These are phyloP conservation scores for Litsea cubeba DNA, from an alignment of 164 flowering plant species.

Conservation along the genomic window DNA sequence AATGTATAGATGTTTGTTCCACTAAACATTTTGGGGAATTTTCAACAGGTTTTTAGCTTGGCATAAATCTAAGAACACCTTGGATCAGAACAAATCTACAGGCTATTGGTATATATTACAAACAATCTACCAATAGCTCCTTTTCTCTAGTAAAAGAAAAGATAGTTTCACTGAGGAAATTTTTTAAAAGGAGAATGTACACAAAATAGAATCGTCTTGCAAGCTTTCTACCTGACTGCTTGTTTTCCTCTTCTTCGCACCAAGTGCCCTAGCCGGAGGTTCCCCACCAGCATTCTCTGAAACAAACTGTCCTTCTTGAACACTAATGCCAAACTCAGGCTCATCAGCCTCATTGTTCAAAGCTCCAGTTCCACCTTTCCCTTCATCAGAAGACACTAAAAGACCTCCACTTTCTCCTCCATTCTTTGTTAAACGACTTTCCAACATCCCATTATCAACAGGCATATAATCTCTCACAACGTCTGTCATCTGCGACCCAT, in stretches of 20 bases:
- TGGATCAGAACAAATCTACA: too few species aligned
- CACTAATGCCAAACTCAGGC: conserved; percentile 55
- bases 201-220: neutral
- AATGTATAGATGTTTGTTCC: neutral
- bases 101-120: too few species aligned
- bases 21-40: neutral
- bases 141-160: too few species aligned
- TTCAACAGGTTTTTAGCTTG: too few species aligned
- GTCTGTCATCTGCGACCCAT: conserved; percentile 29
- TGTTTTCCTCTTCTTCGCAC: conserved; percentile 71
- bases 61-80: too few species aligned
- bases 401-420: conserved; percentile 35
- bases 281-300: conserved; percentile 34
- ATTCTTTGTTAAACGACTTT: conserved; percentile 39
- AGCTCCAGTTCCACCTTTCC: conserved; percentile 35
- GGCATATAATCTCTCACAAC: conserved; percentile 33
- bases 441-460: conserved; percentile 25
- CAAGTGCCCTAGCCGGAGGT: conserved; percentile 34
- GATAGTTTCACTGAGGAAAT: too few species aligned
- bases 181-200: neutral
- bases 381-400: conserved; percentile 39
- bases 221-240: conserved; percentile 45
- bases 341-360: conserved; percentile 63
- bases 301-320: conserved; percentile 33
- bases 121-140: too few species aligned